phyloP scores from a whole-genome alignment of 164 flowering plant species.

The Tetracentron sinense region DNA sequence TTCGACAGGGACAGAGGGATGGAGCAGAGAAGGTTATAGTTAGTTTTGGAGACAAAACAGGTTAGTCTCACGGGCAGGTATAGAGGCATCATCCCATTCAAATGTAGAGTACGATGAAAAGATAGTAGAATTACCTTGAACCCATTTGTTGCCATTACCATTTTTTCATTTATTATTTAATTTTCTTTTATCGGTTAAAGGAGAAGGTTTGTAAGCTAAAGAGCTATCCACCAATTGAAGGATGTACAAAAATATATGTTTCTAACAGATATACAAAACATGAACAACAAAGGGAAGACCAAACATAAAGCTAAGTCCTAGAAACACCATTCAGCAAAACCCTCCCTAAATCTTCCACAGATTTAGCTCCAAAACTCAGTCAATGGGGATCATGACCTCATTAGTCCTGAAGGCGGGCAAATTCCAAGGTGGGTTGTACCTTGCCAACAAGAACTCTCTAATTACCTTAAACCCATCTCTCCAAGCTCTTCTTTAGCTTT shows the following conservation, averaged over 20 bases:
- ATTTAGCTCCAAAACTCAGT: too few species aligned
- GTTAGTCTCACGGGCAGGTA: background rate
- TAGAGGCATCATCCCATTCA: conserved; percentile 2
- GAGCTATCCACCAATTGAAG: too few species aligned
- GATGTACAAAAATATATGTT: too few species aligned
- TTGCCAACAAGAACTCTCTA: conserved; percentile 56
- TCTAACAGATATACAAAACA: too few species aligned
- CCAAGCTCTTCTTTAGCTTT: conserved; percentile 53
- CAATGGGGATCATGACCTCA: conserved; percentile 72
- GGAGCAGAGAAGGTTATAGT: background rate
- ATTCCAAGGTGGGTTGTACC: conserved; percentile 91
- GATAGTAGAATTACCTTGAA: background rate
- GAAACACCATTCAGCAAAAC: too few species aligned
- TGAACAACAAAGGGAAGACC: too few species aligned
- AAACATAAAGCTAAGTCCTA: too few species aligned
- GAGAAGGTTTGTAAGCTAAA: too few species aligned
- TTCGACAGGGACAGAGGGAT: too few species aligned
- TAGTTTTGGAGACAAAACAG: background rate
- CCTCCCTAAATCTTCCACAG: too few species aligned
- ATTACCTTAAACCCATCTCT: conserved; percentile 61
- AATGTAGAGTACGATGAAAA: background rate
- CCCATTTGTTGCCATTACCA: background rate
- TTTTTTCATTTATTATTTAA: background rate
- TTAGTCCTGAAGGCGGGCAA: conserved; percentile 73
- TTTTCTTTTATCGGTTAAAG: background rate